phyloP scores from a whole-genome alignment of 169 alveolate genomes.

The Plasmodium adleri region DNA sequence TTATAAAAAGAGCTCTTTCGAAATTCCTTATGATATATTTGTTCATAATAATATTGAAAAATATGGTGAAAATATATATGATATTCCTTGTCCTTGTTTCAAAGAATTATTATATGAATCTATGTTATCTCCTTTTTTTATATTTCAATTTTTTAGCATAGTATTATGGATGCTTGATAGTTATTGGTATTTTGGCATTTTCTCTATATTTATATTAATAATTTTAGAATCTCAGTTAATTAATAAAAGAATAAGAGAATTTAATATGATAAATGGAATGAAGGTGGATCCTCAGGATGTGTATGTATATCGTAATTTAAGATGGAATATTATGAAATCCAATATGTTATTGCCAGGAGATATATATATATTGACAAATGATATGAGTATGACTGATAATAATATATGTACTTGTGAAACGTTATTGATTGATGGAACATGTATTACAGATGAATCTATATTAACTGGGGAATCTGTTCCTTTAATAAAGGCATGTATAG shows the following conservation, averaged over 20 bases:
- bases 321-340: constrained; percentile 91
- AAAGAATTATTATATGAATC: constrained; percentile 93
- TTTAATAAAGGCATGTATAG: constrained; percentile 83
- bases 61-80: constrained; percentile 94
- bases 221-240: constrained; percentile 89
- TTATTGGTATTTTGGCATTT: constrained; percentile 94
- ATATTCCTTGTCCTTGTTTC: constrained; percentile 94
- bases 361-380: constrained; percentile 81
- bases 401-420: constrained; percentile 59
- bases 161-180: constrained; percentile 97
- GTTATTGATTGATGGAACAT: constrained; percentile 81
- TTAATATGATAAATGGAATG: constrained; percentile 89
- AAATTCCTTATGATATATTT: constrained; percentile 60
- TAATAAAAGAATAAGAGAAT: constrained; percentile 85
- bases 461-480: constrained; percentile 92
- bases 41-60: constrained; percentile 77
- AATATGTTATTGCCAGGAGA: constrained; percentile 96
- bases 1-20: constrained; percentile 47
- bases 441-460: constrained; percentile 88
- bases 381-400: constrained; percentile 69
- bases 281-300: constrained; percentile 91
- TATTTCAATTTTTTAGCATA: constrained; percentile 95
- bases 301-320: constrained; percentile 89
- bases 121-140: constrained; percentile 96
- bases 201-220: constrained; percentile 92